Evolutionary conservation across 2,329 filamentous ascomycete species (phyloP).

Genomic region (Chaetomiaceae sp.): DNA sequence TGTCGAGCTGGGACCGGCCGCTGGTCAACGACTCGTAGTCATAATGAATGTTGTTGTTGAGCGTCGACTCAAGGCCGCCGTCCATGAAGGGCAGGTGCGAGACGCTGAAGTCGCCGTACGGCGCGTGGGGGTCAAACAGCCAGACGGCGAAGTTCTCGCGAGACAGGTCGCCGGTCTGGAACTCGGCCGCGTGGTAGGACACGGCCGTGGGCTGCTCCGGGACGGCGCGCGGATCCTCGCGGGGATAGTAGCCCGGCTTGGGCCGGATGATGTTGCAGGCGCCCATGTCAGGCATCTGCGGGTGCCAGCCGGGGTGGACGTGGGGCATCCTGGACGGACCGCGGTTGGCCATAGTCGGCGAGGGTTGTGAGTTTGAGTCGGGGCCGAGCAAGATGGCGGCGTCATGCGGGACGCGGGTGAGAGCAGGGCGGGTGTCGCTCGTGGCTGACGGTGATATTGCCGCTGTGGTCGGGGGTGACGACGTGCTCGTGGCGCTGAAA

Average conservation of each 20-base stretch:
- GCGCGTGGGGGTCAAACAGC: conserved; percentile 44
- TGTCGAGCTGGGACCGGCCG: conserved; percentile 39
- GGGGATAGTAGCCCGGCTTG: conserved; percentile 34
- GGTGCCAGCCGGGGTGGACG: conserved; percentile 27
- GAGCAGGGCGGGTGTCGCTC: conserved; percentile 24
- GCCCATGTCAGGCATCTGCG: conserved; percentile 32
- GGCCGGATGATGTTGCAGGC: conserved; percentile 33
- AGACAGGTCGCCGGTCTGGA: conserved; percentile 32
- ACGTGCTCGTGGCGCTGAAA: conserved; percentile 34
- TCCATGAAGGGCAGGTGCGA: conserved; percentile 42
- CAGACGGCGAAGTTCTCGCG: conserved; percentile 45
- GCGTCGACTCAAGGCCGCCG: conserved; percentile 44
- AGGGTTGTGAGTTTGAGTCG: conserved; percentile 31
- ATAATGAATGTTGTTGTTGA: conserved; percentile 46
- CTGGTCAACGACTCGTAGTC: conserved; percentile 46
- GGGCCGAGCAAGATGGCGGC: conserved; percentile 41
- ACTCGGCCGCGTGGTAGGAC: conserved; percentile 30
- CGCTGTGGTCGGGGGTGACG: conserved; percentile 17
- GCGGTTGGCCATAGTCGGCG: conserved; percentile 24
- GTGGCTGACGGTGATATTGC: conserved; percentile 17
- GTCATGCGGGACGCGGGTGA: conserved; percentile 37
- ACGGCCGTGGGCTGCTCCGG: conserved; percentile 32
- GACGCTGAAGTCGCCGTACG: conserved; percentile 38
- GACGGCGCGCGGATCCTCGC: conserved; percentile 25
- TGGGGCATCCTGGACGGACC: conserved; percentile 22